A percentile compares a stretch with the other conserved stretches of the same genome.
These are phyloP conservation scores for Naegleria fowleri DNA, from an alignment of 208 protist species.

Conservation along the genomic window DNA sequence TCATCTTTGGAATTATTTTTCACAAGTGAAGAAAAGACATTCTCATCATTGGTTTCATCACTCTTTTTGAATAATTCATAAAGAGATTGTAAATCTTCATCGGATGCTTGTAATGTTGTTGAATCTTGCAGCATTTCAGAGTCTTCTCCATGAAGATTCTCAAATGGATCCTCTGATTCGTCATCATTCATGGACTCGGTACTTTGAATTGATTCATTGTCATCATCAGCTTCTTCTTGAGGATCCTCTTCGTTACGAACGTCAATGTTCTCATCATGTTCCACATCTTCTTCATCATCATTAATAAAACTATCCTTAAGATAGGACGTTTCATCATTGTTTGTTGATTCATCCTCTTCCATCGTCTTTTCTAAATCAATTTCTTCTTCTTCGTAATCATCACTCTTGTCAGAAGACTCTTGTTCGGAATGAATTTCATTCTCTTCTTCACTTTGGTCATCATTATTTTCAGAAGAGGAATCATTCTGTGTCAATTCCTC, in stretches of 20 bases:
- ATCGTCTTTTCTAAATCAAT: not conserved
- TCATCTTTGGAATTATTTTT: not conserved
- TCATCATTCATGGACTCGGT: too few species aligned
- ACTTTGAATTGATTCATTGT: not conserved
- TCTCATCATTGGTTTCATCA: not conserved
- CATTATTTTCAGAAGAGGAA: not conserved
- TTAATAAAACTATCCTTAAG: not conserved
- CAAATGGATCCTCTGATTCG: too few species aligned
- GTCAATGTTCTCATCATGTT: not conserved
- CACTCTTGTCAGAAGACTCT: not conserved
- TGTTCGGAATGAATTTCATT: not conserved
- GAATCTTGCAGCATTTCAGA: too few species aligned
- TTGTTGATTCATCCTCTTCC: not conserved
- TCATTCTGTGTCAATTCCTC: not conserved
- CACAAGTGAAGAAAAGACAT: not conserved
- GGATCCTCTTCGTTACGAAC: not conserved
- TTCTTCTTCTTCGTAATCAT: not conserved
- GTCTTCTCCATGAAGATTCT: too few species aligned
- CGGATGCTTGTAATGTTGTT: not conserved
- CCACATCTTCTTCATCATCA: not conserved
- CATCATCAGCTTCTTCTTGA: not conserved
- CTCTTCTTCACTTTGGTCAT: not conserved
- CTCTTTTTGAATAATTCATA: not conserved
- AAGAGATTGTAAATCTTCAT: not conserved
- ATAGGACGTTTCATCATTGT: not conserved